Conservation (phyloP, 176 grass and related monocot species). For the Triticum monococcum region DNA sequence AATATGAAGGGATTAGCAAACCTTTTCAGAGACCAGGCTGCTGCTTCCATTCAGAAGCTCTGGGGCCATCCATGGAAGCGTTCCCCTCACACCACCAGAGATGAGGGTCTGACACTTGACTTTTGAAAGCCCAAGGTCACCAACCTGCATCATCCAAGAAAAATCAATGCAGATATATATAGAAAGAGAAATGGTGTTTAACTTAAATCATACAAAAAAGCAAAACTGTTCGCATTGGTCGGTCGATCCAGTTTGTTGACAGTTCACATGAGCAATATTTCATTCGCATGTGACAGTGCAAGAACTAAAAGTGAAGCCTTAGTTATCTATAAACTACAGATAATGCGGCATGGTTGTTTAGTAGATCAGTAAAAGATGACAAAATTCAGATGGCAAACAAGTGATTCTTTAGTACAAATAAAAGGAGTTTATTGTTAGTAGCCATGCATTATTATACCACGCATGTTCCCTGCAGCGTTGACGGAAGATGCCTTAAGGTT, state of each 20-base stretch:
- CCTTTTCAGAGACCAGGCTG: constrained; percentile 93
- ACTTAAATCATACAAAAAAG: not conserved
- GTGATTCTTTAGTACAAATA: not conserved
- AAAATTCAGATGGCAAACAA: constrained; percentile 17
- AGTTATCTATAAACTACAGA: not conserved
- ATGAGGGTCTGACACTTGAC: constrained; percentile 94
- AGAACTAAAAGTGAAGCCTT: not conserved
- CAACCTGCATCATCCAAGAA: constrained; percentile 57
- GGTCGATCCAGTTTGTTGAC: not conserved
- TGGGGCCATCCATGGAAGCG: constrained; percentile 95
- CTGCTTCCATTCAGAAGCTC: constrained; percentile 92
- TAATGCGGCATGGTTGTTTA: not conserved
- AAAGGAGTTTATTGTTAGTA: not conserved
- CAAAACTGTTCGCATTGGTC: not conserved
- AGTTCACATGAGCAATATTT: not conserved
- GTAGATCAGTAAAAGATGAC: not conserved
- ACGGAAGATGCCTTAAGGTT: not conserved
- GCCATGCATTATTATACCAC: not conserved
- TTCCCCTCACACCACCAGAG: constrained; percentile 92
- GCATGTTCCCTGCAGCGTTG: not conserved
- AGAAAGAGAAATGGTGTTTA: not conserved
- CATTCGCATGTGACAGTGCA: constrained; percentile 2
- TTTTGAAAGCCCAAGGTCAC: constrained; percentile 97
- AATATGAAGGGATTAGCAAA: constrained; percentile 27
- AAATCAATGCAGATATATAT: not conserved